Conservation (phyloP, 257 asterid species). For the Nicotiana knightiana region DNA sequence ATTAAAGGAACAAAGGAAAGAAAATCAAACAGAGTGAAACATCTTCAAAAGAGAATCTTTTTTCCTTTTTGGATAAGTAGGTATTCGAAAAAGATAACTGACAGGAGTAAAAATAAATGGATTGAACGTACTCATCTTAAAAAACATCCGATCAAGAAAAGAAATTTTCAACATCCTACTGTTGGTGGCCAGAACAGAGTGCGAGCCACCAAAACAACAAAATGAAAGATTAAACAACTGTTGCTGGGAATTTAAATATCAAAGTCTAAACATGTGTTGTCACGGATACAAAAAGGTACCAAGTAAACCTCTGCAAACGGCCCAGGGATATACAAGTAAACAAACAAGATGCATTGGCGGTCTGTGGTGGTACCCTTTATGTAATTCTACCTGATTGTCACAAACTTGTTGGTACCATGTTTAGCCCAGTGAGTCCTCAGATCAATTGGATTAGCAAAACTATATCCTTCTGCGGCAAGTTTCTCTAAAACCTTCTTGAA, state of each 20-base stretch:
- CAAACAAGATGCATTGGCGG: constrained; percentile 33
- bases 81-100: not conserved
- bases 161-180: constrained; percentile 35
- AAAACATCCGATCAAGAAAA: constrained; percentile 7
- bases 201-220: constrained; percentile 32
- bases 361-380: constrained; percentile 10
- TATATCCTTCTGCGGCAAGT: constrained; percentile 71
- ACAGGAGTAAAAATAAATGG: constrained; percentile 1
- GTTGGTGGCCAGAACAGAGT: constrained; percentile 30
- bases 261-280: constrained; percentile 30
- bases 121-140: constrained; percentile 8
- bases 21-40: not conserved
- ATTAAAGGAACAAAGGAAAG: not conserved
- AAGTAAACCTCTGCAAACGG: constrained; percentile 41
- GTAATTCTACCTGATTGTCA: constrained; percentile 68
- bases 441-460: constrained; percentile 73
- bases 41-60: not conserved
- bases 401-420: constrained; percentile 96
- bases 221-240: constrained; percentile 31
- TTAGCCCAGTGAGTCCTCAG: constrained; percentile 95
- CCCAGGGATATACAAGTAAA: constrained; percentile 52
- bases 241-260: constrained; percentile 31
- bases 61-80: not conserved
- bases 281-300: constrained; percentile 27
- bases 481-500: constrained; percentile 93